phyloP scores from a whole-genome alignment of 352 stramenopile species.

The Pythium chondricola region DNA sequence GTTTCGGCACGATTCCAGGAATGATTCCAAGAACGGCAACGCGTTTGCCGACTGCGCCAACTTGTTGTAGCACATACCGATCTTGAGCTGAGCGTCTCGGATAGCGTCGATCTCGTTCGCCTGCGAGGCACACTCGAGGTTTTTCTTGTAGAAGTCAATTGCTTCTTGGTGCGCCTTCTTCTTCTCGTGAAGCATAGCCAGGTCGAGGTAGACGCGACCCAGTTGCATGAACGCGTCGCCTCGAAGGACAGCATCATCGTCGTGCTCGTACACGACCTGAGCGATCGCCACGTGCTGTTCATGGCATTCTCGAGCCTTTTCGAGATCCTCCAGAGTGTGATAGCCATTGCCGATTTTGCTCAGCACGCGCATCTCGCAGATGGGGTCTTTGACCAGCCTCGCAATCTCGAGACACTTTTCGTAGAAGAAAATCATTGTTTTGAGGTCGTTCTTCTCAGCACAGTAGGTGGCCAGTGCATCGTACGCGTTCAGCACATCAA shows the following conservation, averaged over 20 bases:
- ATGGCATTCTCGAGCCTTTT: conserved; percentile 69
- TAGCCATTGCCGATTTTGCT: conserved; percentile 81
- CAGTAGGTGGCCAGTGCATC: conserved; percentile 75
- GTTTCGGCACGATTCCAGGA: conserved; percentile 54
- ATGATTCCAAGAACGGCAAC: conserved; percentile 79
- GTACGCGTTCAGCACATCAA: conserved; percentile 79
- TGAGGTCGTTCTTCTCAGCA: conserved; percentile 67
- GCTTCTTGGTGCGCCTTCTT: conserved; percentile 30
- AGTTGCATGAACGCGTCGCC: conserved; percentile 59
- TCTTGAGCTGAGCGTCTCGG: conserved; percentile 61
- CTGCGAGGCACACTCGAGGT: conserved; percentile 61
- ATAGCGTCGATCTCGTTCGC: conserved; percentile 54
- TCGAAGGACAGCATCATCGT: conserved; percentile 50
- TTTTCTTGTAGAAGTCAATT: conserved; percentile 74
- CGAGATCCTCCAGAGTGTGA: conserved; percentile 61
- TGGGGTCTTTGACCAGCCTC: conserved; percentile 77
- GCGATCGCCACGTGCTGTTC: conserved; percentile 79
- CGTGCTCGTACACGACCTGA: conserved; percentile 56
- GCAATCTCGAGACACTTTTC: conserved; percentile 91
- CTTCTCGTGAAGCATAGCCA: conserved; percentile 44
- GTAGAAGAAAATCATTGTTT: conserved; percentile 91
- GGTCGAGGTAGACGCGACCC: conserved; percentile 67
- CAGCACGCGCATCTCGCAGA: conserved; percentile 84
- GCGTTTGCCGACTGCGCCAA: conserved; percentile 55
- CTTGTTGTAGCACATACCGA: conserved; percentile 71